Evolutionary conservation across 179 eudicot species (phyloP).

Genomic region (Patellifolia procumbens): DNA sequence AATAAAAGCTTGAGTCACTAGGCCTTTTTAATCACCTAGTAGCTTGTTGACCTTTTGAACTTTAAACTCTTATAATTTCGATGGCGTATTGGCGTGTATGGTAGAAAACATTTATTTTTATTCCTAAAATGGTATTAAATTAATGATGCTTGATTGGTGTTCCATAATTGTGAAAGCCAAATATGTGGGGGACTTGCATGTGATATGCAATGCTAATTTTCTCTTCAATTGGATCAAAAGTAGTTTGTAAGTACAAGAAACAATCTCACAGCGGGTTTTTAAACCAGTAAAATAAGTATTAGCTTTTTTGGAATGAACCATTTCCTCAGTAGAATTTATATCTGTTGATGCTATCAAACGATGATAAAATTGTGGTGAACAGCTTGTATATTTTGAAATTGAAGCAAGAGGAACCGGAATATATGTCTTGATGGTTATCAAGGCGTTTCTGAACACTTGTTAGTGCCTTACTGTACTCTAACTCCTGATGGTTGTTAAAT

Average conservation of each 20-base stretch:
- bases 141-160: background rate
- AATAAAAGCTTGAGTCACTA: too few species aligned
- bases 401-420: background rate
- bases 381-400: background rate
- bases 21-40: background rate
- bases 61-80: too few species aligned
- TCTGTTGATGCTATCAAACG: background rate
- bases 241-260: too few species aligned
- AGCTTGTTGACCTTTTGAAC: background rate
- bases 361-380: background rate
- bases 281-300: background rate
- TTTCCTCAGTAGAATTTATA: background rate
- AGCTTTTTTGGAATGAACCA: background rate
- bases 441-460: background rate
- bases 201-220: too few species aligned
- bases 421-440: background rate
- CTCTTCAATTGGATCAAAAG: too few species aligned
- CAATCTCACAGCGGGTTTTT: background rate
- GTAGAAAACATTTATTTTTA: background rate
- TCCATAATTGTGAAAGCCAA: too few species aligned
- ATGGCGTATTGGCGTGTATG: too few species aligned
- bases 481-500: background rate
- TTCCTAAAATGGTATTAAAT: background rate
- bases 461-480: background rate
- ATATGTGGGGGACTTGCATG: too few species aligned